Conservation (phyloP, 805 yeast genomes). For the Candida quercuum region DNA sequence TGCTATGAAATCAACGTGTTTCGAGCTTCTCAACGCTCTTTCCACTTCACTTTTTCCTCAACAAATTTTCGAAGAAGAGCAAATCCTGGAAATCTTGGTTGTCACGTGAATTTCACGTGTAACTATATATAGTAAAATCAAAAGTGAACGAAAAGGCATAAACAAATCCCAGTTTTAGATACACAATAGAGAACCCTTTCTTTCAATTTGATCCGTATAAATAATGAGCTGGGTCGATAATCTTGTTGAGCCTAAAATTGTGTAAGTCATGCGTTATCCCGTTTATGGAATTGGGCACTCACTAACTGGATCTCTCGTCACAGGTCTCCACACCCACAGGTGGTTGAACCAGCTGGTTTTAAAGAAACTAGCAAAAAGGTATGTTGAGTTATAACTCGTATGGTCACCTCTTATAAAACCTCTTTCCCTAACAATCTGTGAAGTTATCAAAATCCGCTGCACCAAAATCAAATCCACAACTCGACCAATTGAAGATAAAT, state of each 20-base stretch:
- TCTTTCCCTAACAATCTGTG: background rate
- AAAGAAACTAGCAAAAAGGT: slow-evolving; percentile 1
- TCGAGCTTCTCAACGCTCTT: background rate
- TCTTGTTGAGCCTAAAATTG: background rate
- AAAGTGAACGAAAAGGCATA: too few species aligned
- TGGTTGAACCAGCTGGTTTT: slow-evolving; percentile 10
- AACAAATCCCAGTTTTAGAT: too few species aligned
- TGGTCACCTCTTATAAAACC: background rate
- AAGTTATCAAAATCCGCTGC: too few species aligned
- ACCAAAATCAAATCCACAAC: slow-evolving; percentile 8
- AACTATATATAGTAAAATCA: too few species aligned
- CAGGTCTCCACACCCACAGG: slow-evolving; percentile 1
- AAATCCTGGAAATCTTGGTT: background rate
- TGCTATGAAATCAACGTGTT: background rate
- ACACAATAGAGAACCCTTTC: too few species aligned
- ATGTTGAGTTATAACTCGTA: background rate
- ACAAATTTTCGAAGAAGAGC: background rate
- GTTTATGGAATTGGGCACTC: too few species aligned
- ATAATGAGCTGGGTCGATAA: background rate
- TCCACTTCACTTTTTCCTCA: background rate
- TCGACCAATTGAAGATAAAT: background rate
- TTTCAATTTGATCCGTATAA: too few species aligned
- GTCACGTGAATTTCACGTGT: slow-evolving; percentile 1
- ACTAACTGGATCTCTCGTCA: background rate
- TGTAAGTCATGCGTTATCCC: background rate